These are phyloP conservation scores for Boeremia exigua DNA, from an alignment of 2,329 filamentous ascomycete genomes.

Conservation along the genomic window DNA sequence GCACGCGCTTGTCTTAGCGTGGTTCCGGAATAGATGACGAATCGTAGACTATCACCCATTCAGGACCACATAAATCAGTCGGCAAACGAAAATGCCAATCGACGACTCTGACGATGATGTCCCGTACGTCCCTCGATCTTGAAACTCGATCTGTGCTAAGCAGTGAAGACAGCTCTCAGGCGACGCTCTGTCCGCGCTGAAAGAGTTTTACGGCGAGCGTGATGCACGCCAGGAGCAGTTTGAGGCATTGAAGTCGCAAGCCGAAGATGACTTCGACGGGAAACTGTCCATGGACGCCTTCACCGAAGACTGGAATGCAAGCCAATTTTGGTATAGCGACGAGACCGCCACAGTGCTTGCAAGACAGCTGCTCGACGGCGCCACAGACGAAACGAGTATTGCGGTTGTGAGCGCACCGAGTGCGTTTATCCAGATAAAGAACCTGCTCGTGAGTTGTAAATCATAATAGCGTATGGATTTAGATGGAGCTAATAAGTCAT, in stretches of 20 bases:
- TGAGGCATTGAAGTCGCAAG: constrained; percentile 67
- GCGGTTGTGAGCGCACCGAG: constrained; percentile 77
- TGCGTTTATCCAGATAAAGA: constrained; percentile 78
- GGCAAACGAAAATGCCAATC: constrained; percentile 28
- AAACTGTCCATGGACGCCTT: constrained; percentile 72
- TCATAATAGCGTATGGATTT: no score
- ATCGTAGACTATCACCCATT: constrained; percentile 28
- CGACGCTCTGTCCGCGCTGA: constrained; percentile 70
- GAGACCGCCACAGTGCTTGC: constrained; percentile 71
- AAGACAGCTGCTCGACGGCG: constrained; percentile 67
- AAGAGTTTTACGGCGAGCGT: constrained; percentile 76
- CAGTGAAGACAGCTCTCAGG: constrained; percentile 66
- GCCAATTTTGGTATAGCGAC: constrained; percentile 84
- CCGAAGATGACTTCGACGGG: constrained; percentile 61
- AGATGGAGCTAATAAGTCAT: constrained; percentile 1
- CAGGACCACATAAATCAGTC: constrained; percentile 18
- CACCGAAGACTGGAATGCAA: constrained; percentile 81
- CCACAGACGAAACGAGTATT: constrained; percentile 64
- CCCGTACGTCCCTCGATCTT: constrained; percentile 34
- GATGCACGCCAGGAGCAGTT: constrained; percentile 71
- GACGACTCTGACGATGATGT: constrained; percentile 43
- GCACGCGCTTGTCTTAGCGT: constrained; percentile 19
- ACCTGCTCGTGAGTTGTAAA: constrained; percentile 61
- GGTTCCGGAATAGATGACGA: constrained; percentile 11
- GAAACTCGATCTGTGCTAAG: constrained; percentile 19